Conservation (phyloP, 805 yeast genomes). For the Candida bentonensis region DNA sequence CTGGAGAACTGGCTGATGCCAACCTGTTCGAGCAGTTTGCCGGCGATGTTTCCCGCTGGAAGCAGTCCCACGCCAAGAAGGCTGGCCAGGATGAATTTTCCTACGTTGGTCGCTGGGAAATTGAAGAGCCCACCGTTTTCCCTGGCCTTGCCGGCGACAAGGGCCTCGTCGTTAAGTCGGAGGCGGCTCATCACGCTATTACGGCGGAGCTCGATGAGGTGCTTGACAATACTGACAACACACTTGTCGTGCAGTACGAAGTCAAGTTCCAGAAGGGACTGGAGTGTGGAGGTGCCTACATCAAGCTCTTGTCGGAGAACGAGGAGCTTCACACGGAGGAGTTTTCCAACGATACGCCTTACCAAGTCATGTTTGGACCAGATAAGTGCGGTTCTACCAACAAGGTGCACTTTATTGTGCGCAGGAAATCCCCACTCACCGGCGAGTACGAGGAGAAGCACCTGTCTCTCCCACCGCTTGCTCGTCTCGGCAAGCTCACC, state of each 20-base stretch:
- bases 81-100: conserved; percentile 36
- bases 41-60: conserved; percentile 35
- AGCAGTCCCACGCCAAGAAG: conserved; percentile 35
- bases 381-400: conserved; percentile 76
- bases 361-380: conserved; percentile 88
- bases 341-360: conserved; percentile 55
- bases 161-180: conserved; percentile 63
- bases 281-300: conserved; percentile 80
- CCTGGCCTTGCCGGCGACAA: conserved; percentile 53
- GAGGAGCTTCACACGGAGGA: conserved; percentile 27
- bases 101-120: conserved; percentile 63
- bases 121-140: conserved; percentile 45
- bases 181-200: conserved; percentile 75
- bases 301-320: conserved; percentile 48
- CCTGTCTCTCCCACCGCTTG: conserved; percentile 51
- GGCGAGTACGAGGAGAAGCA: conserved; percentile 57
- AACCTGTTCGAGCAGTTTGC: conserved; percentile 22
- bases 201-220: conserved; percentile 44
- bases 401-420: conserved; percentile 65
- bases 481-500: conserved; percentile 37
- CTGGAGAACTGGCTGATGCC: conserved; percentile 10
- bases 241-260: conserved; percentile 80
- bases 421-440: conserved; percentile 39
- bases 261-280: conserved; percentile 70
- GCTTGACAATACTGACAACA: conserved; percentile 44